A percentile compares a stretch with the other conserved stretches of the same genome.
phyloP scores from a whole-genome alignment of 2,329 filamentous ascomycete genomes.

The Pseudogymnoascus sp. region DNA sequence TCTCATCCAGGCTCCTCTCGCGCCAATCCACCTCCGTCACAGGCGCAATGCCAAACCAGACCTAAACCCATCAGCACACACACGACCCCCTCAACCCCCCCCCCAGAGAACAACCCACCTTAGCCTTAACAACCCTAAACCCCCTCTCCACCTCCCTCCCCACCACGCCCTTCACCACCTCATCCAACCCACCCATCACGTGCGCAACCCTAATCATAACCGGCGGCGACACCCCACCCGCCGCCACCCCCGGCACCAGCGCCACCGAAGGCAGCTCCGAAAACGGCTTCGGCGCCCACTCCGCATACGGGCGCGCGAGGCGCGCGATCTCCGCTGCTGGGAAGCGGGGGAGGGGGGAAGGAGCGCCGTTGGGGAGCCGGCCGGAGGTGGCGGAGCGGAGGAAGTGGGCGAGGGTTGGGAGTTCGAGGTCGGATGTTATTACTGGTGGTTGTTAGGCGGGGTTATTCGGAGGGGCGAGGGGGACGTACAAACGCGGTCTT shows the following conservation, averaged over 20 bases:
- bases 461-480: not conserved
- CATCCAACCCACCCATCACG: conserved; percentile 14
- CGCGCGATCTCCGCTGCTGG: conserved; percentile 11
- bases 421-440: conserved; percentile 11
- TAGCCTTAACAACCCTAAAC: conserved; percentile 16
- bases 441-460: not conserved
- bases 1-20: conserved; percentile 16
- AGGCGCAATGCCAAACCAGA: conserved; percentile 19
- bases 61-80: conserved; percentile 8
- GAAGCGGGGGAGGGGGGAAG: conserved; percentile 15
- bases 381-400: conserved; percentile 14
- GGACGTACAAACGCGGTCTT: conserved; percentile 9
- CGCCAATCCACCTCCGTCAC: conserved; percentile 18
- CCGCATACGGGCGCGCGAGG: conserved; percentile 13
- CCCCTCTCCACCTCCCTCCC: conserved; percentile 12
- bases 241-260: conserved; percentile 8
- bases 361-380: conserved; percentile 14
- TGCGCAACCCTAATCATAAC: conserved; percentile 14
- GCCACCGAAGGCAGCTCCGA: conserved; percentile 13
- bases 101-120: conserved; percentile 6
- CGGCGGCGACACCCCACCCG: conserved; percentile 11
- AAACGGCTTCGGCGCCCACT: conserved; percentile 19
- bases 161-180: conserved; percentile 9
- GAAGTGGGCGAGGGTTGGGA: conserved; percentile 13
- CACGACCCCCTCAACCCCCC: not conserved